Conservation (phyloP, 1,284 basidiomycete genomes). For the Coniferiporia weirii region DNA sequence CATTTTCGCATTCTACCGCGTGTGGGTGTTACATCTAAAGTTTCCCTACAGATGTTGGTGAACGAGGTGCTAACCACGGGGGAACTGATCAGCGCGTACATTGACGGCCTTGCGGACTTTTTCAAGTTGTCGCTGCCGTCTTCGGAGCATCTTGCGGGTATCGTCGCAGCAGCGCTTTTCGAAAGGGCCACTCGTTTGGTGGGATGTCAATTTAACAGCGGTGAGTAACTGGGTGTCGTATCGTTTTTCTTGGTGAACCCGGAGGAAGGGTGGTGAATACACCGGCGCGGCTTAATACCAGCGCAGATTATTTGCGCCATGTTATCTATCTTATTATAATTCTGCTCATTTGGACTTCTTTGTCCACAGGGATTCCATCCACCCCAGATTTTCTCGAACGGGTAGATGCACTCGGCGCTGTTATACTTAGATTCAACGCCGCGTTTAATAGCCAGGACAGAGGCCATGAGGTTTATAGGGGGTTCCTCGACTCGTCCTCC, state of each 20-base stretch:
- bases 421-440: neutral
- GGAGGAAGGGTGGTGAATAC: too few species aligned
- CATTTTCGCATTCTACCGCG: too few species aligned
- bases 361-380: neutral
- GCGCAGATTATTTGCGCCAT: too few species aligned
- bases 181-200: conserved; percentile 13
- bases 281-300: too few species aligned
- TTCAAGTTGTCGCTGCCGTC: neutral
- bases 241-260: neutral
- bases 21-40: too few species aligned
- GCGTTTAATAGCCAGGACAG: too few species aligned
- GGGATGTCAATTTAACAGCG: neutral
- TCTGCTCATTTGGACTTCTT: too few species aligned
- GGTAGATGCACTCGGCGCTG: neutral
- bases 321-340: too few species aligned
- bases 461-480: too few species aligned
- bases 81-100: neutral
- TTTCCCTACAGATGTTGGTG: neutral
- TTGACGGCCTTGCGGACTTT: conserved; percentile 8
- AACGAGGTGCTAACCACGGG: neutral
- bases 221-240: too few species aligned
- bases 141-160: neutral
- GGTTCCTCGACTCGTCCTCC: too few species aligned
- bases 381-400: neutral
- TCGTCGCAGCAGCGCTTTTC: conserved; percentile 10